These are phyloP conservation scores for Exophiala bonariae DNA, from an alignment of 2,329 filamentous ascomycete genomes.

Conservation along the genomic window DNA sequence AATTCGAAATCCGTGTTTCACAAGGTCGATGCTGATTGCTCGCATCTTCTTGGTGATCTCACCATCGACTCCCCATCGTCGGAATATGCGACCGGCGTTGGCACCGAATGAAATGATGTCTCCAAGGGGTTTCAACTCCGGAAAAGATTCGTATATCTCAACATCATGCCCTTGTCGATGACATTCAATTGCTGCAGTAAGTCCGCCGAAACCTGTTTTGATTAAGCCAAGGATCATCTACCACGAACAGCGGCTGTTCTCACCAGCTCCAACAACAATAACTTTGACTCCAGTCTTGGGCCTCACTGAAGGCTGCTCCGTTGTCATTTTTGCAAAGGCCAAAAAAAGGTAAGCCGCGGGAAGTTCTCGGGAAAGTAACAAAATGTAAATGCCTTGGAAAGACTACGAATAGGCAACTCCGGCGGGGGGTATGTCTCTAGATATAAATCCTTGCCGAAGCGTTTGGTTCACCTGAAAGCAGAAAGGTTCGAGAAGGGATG, in stretches of 20 bases:
- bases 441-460: too few relatives aligned
- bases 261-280: slow-evolving; percentile 50
- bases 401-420: too few relatives aligned
- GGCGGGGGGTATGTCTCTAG: too few relatives aligned
- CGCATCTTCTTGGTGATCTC: slow-evolving; percentile 49
- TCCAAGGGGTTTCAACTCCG: slow-evolving; percentile 58
- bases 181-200: slow-evolving; percentile 36
- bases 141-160: slow-evolving; percentile 24
- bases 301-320: slow-evolving; percentile 31
- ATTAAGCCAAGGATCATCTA: slow-evolving; percentile 2
- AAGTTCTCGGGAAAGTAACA: too few relatives aligned
- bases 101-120: slow-evolving; percentile 64
- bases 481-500: too few relatives aligned
- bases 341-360: too few relatives aligned
- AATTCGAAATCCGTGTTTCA: slow-evolving; percentile 59
- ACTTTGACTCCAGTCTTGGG: slow-evolving; percentile 54
- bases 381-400: too few relatives aligned
- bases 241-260: slow-evolving; percentile 2
- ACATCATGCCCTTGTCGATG: slow-evolving; percentile 28
- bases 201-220: slow-evolving; percentile 32
- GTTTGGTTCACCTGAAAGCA: too few relatives aligned
- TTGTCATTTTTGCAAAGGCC: slow-evolving; percentile 9
- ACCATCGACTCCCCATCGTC: slow-evolving; percentile 55
- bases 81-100: slow-evolving; percentile 62
- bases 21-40: slow-evolving; percentile 53